Percentiles rank a stretch among this genome's conserved stretches.
These are phyloP conservation scores for Plantago elongata DNA, from an alignment of 257 asterid species.

Conservation along the genomic window DNA sequence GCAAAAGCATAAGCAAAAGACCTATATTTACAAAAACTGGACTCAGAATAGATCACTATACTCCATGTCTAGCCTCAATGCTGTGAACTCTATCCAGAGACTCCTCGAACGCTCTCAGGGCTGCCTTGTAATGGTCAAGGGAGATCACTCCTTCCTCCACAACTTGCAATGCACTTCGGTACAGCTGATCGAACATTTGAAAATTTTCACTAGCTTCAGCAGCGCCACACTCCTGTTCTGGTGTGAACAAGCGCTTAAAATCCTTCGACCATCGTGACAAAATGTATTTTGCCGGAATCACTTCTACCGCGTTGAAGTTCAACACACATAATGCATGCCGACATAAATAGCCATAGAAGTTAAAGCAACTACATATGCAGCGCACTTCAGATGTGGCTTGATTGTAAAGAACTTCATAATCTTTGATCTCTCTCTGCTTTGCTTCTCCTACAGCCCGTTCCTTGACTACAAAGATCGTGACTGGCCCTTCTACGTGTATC, in stretches of 20 bases:
- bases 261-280: conserved; percentile 71
- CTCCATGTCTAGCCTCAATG: conserved; percentile 26
- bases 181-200: conserved; percentile 47
- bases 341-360: conserved; percentile 73
- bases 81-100: conserved; percentile 55
- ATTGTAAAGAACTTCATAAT: conserved; percentile 64
- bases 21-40: too few species aligned
- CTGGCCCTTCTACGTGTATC: conserved; percentile 55
- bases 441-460: conserved; percentile 60
- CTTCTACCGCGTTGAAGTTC: conserved; percentile 74
- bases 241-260: conserved; percentile 43
- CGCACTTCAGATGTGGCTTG: conserved; percentile 53
- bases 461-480: conserved; percentile 57
- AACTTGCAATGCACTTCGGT: conserved; percentile 64
- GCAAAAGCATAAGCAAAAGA: too few species aligned
- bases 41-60: conserved; percentile 10
- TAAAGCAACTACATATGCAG: conserved; percentile 81
- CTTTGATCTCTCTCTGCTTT: conserved; percentile 55
- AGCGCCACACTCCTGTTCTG: conserved; percentile 23
- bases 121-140: conserved; percentile 63
- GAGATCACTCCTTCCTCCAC: conserved; percentile 82
- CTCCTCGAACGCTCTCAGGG: conserved; percentile 53
- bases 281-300: conserved; percentile 62
- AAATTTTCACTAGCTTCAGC: conserved; percentile 31
- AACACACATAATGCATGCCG: conserved; percentile 73